phyloP scores from a whole-genome alignment of 805 yeast genomes.

The Candida ulmi region DNA sequence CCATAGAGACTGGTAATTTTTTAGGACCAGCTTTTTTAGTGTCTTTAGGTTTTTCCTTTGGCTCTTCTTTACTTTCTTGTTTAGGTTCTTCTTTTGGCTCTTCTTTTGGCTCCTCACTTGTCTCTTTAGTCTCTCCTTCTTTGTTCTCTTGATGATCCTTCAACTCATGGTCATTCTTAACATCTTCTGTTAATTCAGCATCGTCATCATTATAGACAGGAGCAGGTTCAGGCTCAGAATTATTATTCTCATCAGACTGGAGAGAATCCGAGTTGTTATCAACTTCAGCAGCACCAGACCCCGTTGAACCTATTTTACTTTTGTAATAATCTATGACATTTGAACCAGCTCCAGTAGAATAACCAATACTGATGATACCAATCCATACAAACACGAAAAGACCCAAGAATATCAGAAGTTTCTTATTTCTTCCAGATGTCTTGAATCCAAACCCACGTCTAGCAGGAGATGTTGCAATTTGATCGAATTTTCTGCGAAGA shows the following conservation, averaged over 20 bases:
- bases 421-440: slow-evolving; percentile 10
- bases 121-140: background rate
- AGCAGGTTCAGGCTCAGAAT: background rate
- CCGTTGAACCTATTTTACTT: slow-evolving; percentile 8
- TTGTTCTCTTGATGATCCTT: background rate
- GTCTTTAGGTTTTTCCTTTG: slow-evolving; percentile 1
- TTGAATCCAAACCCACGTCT: slow-evolving; percentile 1
- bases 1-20: slow-evolving; percentile 11
- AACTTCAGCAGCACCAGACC: slow-evolving; percentile 4
- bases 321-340: slow-evolving; percentile 19
- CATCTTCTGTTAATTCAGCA: background rate
- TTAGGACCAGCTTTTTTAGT: background rate
- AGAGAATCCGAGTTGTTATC: slow-evolving; percentile 3
- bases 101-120: background rate
- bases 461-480: background rate
- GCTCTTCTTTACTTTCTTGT: background rate
- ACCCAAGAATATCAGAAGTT: slow-evolving; percentile 7
- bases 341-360: slow-evolving; percentile 10
- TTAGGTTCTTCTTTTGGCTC: background rate
- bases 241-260: slow-evolving; percentile 2
- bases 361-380: slow-evolving; percentile 10
- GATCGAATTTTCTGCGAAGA: slow-evolving; percentile 16
- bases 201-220: background rate
- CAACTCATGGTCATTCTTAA: background rate
- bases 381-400: slow-evolving; percentile 10